Conservation (phyloP, 768 basidiomycete genomes). For the Artomyces pyxidatus region DNA sequence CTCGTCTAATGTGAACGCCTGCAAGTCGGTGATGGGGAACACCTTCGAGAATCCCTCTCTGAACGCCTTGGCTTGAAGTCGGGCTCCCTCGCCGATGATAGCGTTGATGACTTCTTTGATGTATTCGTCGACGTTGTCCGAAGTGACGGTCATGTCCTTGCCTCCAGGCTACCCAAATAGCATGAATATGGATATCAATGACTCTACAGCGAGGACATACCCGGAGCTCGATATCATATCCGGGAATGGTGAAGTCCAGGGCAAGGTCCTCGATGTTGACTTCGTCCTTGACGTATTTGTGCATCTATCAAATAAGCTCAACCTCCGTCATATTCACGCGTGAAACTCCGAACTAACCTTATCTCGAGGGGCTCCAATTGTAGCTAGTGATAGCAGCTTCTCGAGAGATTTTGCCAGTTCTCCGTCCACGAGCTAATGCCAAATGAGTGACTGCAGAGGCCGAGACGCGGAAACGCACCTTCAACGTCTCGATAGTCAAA, state of each 20-base stretch:
- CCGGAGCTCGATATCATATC: slow-evolving; percentile 87
- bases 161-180: slow-evolving; percentile 56
- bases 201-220: slow-evolving; percentile 32
- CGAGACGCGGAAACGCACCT: slow-evolving; percentile 35
- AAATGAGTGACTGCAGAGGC: neutral
- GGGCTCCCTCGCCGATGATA: slow-evolving; percentile 75
- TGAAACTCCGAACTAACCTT: slow-evolving; percentile 27
- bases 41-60: slow-evolving; percentile 93
- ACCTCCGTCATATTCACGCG: neutral
- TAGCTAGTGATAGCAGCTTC: slow-evolving; percentile 65
- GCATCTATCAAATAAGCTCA: slow-evolving; percentile 6
- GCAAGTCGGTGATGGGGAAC: slow-evolving; percentile 85
- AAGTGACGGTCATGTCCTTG: slow-evolving; percentile 70
- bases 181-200: slow-evolving; percentile 1
- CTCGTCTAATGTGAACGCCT: slow-evolving; percentile 91
- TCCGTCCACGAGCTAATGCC: slow-evolving; percentile 66
- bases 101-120: slow-evolving; percentile 80
- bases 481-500: slow-evolving; percentile 73
- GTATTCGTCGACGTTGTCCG: slow-evolving; percentile 85
- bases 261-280: slow-evolving; percentile 79
- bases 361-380: slow-evolving; percentile 31
- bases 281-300: slow-evolving; percentile 41
- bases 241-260: slow-evolving; percentile 94
- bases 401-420: slow-evolving; percentile 80
- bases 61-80: slow-evolving; percentile 83